Evolutionary conservation across 768 basidiomycete genomes (phyloP).

Genomic region (Psilocybe tampanensis): DNA sequence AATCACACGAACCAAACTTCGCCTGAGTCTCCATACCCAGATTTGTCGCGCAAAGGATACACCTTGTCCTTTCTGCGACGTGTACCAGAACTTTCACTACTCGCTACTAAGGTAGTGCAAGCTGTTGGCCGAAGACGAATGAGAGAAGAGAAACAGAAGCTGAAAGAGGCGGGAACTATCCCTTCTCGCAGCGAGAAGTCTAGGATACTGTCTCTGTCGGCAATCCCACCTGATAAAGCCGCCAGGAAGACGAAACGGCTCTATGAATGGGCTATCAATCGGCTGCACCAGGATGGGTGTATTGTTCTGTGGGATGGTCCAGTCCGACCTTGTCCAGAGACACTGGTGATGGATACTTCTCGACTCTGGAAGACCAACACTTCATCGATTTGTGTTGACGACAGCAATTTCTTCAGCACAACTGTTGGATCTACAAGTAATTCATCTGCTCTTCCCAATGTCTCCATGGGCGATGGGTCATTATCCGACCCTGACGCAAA

Average conservation of each 20-base stretch:
- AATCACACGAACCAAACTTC: neutral
- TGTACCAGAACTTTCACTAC: slow-evolving; percentile 67
- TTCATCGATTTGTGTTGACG: slow-evolving; percentile 24
- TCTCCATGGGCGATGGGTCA: slow-evolving; percentile 39
- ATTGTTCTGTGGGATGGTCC: slow-evolving; percentile 77
- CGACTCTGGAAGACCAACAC: slow-evolving; percentile 52
- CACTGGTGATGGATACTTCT: slow-evolving; percentile 19
- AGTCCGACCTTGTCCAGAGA: slow-evolving; percentile 30
- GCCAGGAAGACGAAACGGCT: slow-evolving; percentile 63
- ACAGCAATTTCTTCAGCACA: slow-evolving; percentile 34
- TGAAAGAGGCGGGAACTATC: slow-evolving; percentile 31
- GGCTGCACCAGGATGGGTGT: slow-evolving; percentile 71
- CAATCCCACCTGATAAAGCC: slow-evolving; percentile 25
- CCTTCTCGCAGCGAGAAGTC: slow-evolving; percentile 10
- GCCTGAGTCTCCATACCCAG: neutral
- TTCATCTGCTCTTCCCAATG: slow-evolving; percentile 10
- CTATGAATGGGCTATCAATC: slow-evolving; percentile 64
- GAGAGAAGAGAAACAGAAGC: slow-evolving; percentile 48
- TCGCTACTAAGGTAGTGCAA: slow-evolving; percentile 66
- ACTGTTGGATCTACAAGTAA: slow-evolving; percentile 11
- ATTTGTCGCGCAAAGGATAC: slow-evolving; percentile 45
- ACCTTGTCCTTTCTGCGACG: slow-evolving; percentile 77
- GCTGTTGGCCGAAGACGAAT: slow-evolving; percentile 59
- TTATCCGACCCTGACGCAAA: slow-evolving; percentile 52
- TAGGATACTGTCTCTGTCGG: slow-evolving; percentile 1